Percentiles rank a stretch among this genome's conserved stretches.
These are phyloP conservation scores for Papilionanthe hybrid DNA, from an alignment of 116 monocot genomes.

Conservation along the genomic window DNA sequence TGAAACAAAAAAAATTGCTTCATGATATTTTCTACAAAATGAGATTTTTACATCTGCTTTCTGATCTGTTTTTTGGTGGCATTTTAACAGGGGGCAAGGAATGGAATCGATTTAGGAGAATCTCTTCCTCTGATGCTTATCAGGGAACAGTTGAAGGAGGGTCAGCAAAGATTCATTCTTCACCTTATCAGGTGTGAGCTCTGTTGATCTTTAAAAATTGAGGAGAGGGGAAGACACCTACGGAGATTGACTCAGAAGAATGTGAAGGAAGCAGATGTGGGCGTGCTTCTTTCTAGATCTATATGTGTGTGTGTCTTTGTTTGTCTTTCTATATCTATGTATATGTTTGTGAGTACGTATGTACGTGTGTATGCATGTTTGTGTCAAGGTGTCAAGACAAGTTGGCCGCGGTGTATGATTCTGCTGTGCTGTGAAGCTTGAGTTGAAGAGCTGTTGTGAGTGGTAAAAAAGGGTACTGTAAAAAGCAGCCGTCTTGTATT, in stretches of 20 bases:
- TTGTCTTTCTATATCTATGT: background rate
- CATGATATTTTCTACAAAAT: too few relatives aligned
- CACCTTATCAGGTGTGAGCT: constrained; percentile 60
- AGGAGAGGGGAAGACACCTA: background rate
- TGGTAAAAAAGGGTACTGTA: too few relatives aligned
- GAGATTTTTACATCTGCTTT: background rate
- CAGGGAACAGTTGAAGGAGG: constrained; percentile 17
- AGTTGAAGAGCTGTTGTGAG: too few relatives aligned
- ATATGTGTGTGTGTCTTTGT: too few relatives aligned
- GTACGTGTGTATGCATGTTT: background rate
- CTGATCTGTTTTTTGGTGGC: background rate
- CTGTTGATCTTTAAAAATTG: background rate
- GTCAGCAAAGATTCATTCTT: constrained; percentile 6
- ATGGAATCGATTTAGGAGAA: constrained; percentile 60
- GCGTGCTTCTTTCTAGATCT: too few relatives aligned
- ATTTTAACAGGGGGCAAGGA: constrained; percentile 34
- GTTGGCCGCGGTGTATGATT: too few relatives aligned
- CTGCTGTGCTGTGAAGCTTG: too few relatives aligned
- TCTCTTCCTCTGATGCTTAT: constrained; percentile 46
- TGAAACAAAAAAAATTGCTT: too few relatives aligned
- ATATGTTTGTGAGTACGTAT: background rate
- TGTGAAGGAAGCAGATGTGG: too few relatives aligned
- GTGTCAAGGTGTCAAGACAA: too few relatives aligned
- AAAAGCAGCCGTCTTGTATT: too few relatives aligned
- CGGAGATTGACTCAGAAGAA: too few relatives aligned